Percentiles rank a stretch among this genome's conserved stretches.
These are phyloP conservation scores for Thalia dealbata DNA, from an alignment of 176 grass and related monocot species.

Conservation along the genomic window DNA sequence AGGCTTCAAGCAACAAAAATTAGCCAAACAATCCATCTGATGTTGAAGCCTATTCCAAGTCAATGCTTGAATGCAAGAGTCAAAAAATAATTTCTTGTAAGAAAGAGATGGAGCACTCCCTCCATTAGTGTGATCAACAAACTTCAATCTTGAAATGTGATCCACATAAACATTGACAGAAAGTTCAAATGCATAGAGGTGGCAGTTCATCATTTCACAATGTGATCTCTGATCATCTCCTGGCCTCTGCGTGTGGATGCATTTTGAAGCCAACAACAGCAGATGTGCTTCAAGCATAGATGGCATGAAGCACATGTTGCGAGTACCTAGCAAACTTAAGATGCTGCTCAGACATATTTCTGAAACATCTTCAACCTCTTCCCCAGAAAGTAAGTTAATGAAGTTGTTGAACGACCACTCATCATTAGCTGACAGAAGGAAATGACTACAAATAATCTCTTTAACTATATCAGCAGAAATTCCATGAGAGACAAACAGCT, in stretches of 20 bases:
- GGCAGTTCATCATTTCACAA: neutral
- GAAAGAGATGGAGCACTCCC: neutral
- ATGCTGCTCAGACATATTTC: neutral
- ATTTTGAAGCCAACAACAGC: constrained; percentile 9
- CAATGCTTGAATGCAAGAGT: neutral
- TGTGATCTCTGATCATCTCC: neutral
- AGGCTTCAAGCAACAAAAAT: constrained; percentile 3
- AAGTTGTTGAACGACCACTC: constrained; percentile 9
- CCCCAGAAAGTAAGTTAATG: constrained; percentile 12
- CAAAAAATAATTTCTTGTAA: neutral
- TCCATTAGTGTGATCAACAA: constrained; percentile 4
- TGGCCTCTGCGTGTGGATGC: constrained; percentile 6
- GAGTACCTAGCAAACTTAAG: constrained; percentile 2
- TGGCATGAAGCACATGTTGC: constrained; percentile 2
- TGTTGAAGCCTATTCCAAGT: neutral
- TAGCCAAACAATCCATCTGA: neutral
- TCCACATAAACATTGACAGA: constrained; percentile 16
- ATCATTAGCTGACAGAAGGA: constrained; percentile 12
- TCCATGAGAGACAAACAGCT: constrained; percentile 13
- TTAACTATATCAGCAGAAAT: neutral
- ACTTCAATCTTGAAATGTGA: constrained; percentile 1
- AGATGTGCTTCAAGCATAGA: constrained; percentile 11
- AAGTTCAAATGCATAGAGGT: constrained; percentile 6
- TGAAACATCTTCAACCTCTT: neutral
- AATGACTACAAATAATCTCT: constrained; percentile 15